Conservation (phyloP, 2,329 filamentous ascomycete genomes). For the Apiospora kogelbergensis region DNA sequence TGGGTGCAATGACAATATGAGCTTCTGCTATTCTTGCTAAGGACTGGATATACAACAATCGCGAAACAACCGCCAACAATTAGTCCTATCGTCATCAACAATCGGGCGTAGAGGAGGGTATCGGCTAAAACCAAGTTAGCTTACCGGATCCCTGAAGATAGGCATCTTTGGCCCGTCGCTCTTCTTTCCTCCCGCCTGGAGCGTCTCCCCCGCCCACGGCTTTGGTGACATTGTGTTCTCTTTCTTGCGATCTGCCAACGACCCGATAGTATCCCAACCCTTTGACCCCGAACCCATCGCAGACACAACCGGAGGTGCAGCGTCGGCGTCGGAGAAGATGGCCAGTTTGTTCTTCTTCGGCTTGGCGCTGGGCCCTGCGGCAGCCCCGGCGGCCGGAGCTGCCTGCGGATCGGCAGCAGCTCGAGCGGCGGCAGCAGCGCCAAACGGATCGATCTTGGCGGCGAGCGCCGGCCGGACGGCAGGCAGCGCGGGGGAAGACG, state of each 20-base stretch:
- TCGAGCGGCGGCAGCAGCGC: constrained; percentile 52
- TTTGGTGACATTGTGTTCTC: constrained; percentile 85
- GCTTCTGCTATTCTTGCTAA: constrained; percentile 59
- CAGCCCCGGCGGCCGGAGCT: constrained; percentile 47
- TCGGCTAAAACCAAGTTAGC: constrained; percentile 40
- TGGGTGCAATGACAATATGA: constrained; percentile 67
- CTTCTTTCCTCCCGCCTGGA: constrained; percentile 85
- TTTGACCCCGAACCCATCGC: constrained; percentile 56
- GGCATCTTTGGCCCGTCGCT: constrained; percentile 76
- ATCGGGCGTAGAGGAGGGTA: constrained; percentile 48
- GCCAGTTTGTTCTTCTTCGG: constrained; percentile 78
- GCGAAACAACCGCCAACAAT: constrained; percentile 54
- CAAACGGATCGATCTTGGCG: constrained; percentile 83
- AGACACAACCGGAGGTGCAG: constrained; percentile 56
- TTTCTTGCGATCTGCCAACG: constrained; percentile 85
- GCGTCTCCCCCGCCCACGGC: constrained; percentile 88
- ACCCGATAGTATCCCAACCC: constrained; percentile 92
- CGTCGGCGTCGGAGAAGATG: constrained; percentile 82
- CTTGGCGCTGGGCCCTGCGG: constrained; percentile 56
- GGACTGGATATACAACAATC: constrained; percentile 52
- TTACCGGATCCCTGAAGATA: constrained; percentile 95
- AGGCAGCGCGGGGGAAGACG: constrained; percentile 84
- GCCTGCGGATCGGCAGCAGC: constrained; percentile 64
- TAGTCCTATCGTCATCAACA: constrained; percentile 98
- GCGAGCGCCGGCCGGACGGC: constrained; percentile 79